Evolutionary conservation across 371 early-diverging fungal species (phyloP).

Genomic region (Mucor sp.): DNA sequence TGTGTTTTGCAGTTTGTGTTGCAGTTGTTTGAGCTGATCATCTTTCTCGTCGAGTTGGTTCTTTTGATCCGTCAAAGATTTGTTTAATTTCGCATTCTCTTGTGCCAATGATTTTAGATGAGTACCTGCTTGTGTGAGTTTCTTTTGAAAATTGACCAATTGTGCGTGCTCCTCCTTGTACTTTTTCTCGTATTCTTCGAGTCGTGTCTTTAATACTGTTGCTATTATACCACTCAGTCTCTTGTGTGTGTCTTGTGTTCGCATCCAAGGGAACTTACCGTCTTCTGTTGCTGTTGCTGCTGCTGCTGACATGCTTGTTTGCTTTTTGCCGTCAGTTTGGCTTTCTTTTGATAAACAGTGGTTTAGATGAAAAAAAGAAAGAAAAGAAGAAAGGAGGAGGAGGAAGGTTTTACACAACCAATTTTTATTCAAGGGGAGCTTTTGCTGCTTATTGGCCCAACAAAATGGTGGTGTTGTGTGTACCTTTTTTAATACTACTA

Average conservation of each 20-base stretch:
- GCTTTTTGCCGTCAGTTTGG: neutral
- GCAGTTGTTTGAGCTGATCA: slow-evolving; percentile 4
- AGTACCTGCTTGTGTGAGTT: slow-evolving; percentile 47
- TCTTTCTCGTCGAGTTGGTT: slow-evolving; percentile 5
- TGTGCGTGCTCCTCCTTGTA: slow-evolving; percentile 30
- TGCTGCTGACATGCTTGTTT: neutral
- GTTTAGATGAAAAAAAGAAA: neutral
- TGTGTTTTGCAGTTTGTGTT: slow-evolving; percentile 9
- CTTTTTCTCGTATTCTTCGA: slow-evolving; percentile 24
- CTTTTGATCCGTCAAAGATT: slow-evolving; percentile 11
- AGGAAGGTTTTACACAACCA: neutral
- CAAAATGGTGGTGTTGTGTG: neutral
- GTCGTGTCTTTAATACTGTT: slow-evolving; percentile 11
- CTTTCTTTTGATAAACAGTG: neutral
- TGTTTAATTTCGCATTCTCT: slow-evolving; percentile 38
- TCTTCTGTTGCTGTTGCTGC: neutral
- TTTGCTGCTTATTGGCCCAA: neutral
- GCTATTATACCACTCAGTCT: neutral
- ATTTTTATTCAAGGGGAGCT: neutral
- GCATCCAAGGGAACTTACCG: neutral
- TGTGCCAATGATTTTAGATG: slow-evolving; percentile 50
- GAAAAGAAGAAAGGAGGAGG: neutral
- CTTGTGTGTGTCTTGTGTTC: neutral
- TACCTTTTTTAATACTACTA: no score
- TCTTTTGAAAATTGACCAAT: slow-evolving; percentile 30